Evolutionary conservation across 768 basidiomycete genomes (phyloP).

Genomic region (Mycena alexandri): DNA sequence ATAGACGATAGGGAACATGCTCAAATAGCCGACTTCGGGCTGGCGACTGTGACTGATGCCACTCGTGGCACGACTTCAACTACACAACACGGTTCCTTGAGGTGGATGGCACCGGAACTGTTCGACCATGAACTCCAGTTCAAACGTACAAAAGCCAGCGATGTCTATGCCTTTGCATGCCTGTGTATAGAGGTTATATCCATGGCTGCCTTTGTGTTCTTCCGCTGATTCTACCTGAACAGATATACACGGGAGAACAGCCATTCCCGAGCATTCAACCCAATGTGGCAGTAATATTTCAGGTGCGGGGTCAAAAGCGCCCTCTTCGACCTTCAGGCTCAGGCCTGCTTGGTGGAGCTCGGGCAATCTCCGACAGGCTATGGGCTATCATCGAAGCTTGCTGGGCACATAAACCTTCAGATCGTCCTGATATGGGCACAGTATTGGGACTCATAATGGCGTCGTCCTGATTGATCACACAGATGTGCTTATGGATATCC

Average conservation of each 20-base stretch:
- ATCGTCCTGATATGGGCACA: slow-evolving; percentile 17
- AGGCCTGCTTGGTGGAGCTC: slow-evolving; percentile 15
- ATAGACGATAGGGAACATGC: slow-evolving; percentile 9
- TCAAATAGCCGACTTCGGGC: slow-evolving; percentile 1
- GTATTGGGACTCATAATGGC: not conserved
- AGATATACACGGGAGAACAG: slow-evolving; percentile 20
- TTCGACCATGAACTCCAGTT: not conserved
- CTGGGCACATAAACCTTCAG: slow-evolving; percentile 9
- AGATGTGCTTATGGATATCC: slow-evolving; percentile 10
- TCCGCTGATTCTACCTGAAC: slow-evolving; percentile 13
- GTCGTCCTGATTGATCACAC: slow-evolving; percentile 9
- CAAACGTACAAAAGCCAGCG: slow-evolving; percentile 17
- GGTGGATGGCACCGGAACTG: slow-evolving; percentile 14
- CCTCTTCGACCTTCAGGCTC: slow-evolving; percentile 10
- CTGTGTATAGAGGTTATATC: slow-evolving; percentile 5
- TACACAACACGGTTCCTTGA: not conserved
- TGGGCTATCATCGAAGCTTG: slow-evolving; percentile 11
- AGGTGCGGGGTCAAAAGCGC: not conserved
- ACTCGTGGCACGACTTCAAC: slow-evolving; percentile 4
- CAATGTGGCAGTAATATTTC: slow-evolving; percentile 4
- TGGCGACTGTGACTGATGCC: slow-evolving; percentile 4
- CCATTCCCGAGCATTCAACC: slow-evolving; percentile 8
- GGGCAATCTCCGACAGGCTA: slow-evolving; percentile 7
- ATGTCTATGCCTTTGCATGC: slow-evolving; percentile 15
- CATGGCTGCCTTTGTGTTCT: not conserved